A percentile compares a stretch with the other conserved stretches of the same genome.
Conservation (phyloP, 495 filamentous ascomycete species). For the Antarctomyces pellizariae region DNA sequence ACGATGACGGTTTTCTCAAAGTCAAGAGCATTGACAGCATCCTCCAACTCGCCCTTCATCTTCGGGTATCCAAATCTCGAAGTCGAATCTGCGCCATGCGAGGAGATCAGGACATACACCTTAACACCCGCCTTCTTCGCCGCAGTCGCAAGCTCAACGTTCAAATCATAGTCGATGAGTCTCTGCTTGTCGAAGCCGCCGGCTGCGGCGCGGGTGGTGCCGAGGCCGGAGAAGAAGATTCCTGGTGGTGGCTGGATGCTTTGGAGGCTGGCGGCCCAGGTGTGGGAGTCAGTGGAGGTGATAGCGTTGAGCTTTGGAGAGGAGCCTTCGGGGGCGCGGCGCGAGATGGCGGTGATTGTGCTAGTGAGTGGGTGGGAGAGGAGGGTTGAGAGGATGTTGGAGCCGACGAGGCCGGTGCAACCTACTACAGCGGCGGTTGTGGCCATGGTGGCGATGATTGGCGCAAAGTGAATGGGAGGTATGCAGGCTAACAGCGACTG, state of each 20-base stretch:
- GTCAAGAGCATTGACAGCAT: slow-evolving; percentile 35
- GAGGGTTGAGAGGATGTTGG: slow-evolving; percentile 25
- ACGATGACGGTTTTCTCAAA: slow-evolving; percentile 46
- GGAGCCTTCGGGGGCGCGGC: slow-evolving; percentile 13
- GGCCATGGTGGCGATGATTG: slow-evolving; percentile 5
- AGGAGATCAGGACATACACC: slow-evolving; percentile 19
- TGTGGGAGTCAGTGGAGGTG: slow-evolving; percentile 12
- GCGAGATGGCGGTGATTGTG: slow-evolving; percentile 20
- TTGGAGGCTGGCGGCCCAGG: slow-evolving; percentile 26
- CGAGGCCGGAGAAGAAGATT: slow-evolving; percentile 33
- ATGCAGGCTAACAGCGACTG: too few species aligned
- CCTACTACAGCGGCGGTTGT: slow-evolving; percentile 11
- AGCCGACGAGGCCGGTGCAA: slow-evolving; percentile 15
- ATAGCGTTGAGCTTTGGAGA: slow-evolving; percentile 20
- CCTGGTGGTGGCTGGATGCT: slow-evolving; percentile 23
- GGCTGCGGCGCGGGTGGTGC: slow-evolving; percentile 30
- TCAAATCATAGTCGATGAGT: slow-evolving; percentile 36
- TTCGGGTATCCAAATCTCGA: slow-evolving; percentile 18
- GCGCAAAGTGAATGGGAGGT: neutral
- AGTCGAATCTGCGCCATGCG: slow-evolving; percentile 6
- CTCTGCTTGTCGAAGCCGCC: slow-evolving; percentile 35
- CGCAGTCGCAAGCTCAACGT: slow-evolving; percentile 31
- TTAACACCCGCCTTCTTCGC: slow-evolving; percentile 33
- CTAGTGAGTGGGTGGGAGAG: slow-evolving; percentile 15
- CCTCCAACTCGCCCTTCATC: slow-evolving; percentile 56